Conservation (phyloP, 1,139 yeast species). For the Pichia sp. region DNA sequence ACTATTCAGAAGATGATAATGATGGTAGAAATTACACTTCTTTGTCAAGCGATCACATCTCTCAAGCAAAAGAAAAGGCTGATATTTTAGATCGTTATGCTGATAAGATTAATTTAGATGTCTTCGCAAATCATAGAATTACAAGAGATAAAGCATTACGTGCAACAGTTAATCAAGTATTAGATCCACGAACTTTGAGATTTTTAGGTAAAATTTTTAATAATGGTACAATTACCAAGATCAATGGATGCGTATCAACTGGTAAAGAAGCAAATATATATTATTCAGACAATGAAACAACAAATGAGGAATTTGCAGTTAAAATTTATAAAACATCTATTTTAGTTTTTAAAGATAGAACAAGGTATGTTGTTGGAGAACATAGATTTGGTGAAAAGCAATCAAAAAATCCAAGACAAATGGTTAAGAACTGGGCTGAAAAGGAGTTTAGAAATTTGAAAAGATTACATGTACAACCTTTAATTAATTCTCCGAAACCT, state of each 20-base stretch:
- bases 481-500: slow-evolving; percentile 92
- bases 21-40: background rate
- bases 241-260: slow-evolving; percentile 91
- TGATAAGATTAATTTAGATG: slow-evolving; percentile 58
- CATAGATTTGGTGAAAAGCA: slow-evolving; percentile 79
- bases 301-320: slow-evolving; percentile 65
- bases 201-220: slow-evolving; percentile 77
- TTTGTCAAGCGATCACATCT: slow-evolving; percentile 2
- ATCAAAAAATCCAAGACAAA: slow-evolving; percentile 90
- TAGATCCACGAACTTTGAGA: slow-evolving; percentile 88
- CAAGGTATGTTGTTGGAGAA: slow-evolving; percentile 94
- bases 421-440: slow-evolving; percentile 99
- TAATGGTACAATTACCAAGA: slow-evolving; percentile 74
- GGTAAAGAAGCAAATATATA: slow-evolving; percentile 99
- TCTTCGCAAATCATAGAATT: slow-evolving; percentile 45
- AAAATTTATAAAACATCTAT: slow-evolving; percentile 95
- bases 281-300: slow-evolving; percentile 75
- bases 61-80: slow-evolving; percentile 39
- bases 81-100: slow-evolving; percentile 58
- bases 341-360: slow-evolving; percentile 91
- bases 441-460: slow-evolving; percentile 91
- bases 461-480: slow-evolving; percentile 58
- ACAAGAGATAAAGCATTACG: slow-evolving; percentile 82
- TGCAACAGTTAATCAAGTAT: slow-evolving; percentile 94
- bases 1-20: slow-evolving; percentile 14